phyloP scores from a whole-genome alignment of 1,284 basidiomycete species.

The Boletellus dicymbophilus region DNA sequence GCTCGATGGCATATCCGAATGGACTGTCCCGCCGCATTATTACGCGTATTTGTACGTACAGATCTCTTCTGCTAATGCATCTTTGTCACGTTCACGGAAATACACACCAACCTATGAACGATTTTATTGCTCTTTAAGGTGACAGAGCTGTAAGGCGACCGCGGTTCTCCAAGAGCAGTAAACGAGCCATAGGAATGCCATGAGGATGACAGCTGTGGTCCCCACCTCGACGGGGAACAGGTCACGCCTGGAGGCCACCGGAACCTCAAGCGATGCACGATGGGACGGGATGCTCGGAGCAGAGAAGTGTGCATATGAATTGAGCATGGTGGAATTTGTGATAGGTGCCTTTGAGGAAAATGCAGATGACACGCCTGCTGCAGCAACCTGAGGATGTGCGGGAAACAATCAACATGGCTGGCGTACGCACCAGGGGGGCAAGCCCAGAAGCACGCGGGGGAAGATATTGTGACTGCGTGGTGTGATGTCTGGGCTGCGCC shows the following conservation, averaged over 20 bases:
- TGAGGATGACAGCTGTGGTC: constrained; percentile 21
- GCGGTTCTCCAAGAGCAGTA: constrained; percentile 23
- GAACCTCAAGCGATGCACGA: constrained; percentile 15
- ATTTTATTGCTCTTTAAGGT: constrained; percentile 27
- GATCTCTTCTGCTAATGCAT: constrained; percentile 29
- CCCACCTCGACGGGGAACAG: constrained; percentile 27
- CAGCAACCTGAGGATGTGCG: constrained; percentile 2
- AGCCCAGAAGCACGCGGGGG: constrained; percentile 33
- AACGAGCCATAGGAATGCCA: constrained; percentile 30
- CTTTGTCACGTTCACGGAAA: constrained; percentile 14
- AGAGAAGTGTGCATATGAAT: constrained; percentile 18
- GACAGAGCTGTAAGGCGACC: constrained; percentile 15
- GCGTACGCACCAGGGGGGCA: constrained; percentile 26
- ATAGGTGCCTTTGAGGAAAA: constrained; percentile 17
- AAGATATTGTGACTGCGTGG: constrained; percentile 16
- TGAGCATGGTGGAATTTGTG: constrained; percentile 24
- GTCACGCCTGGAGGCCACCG: constrained; percentile 27
- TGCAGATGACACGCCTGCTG: constrained; percentile 6
- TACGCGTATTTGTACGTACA: constrained; percentile 34
- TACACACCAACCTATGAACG: constrained; percentile 1
- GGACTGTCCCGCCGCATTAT: constrained; percentile 8
- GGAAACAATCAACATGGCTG: background rate
- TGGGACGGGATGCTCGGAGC: constrained; percentile 9
- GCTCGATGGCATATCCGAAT: constrained; percentile 6
- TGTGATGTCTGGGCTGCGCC: background rate